phyloP scores from a whole-genome alignment of 192 early-diverging fungal genomes.

The Coemansia sp. region DNA sequence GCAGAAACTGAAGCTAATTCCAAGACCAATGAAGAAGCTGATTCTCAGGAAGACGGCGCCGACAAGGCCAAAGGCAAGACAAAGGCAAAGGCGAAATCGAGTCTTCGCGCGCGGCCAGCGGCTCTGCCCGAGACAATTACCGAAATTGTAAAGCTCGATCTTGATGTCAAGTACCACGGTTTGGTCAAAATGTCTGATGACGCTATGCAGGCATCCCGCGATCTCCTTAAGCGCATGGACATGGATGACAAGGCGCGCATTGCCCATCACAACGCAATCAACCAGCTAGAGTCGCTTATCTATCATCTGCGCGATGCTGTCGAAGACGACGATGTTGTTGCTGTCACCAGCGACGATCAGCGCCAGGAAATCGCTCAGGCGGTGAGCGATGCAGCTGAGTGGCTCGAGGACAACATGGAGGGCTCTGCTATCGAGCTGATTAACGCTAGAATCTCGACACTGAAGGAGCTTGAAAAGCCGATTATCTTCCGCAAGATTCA shows the following conservation, averaged over 20 bases:
- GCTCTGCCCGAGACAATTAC: conserved; percentile 26
- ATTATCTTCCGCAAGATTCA: conserved; percentile 56
- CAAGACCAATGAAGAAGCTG: conserved; percentile 17
- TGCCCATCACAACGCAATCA: conserved; percentile 78
- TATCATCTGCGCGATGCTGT: conserved; percentile 84
- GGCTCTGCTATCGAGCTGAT: conserved; percentile 56
- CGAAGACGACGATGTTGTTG: conserved; percentile 69
- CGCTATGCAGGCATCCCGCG: conserved; percentile 42
- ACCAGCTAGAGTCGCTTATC: conserved; percentile 87
- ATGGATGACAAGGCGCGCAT: conserved; percentile 65
- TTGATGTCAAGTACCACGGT: conserved; percentile 60
- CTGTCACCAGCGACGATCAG: conserved; percentile 71
- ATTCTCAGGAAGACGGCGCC: conserved; percentile 45
- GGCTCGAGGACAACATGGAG: conserved; percentile 84
- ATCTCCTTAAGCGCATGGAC: conserved; percentile 70
- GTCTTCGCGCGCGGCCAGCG: conserved; percentile 28
- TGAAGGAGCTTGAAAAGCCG: conserved; percentile 51
- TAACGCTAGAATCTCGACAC: conserved; percentile 30
- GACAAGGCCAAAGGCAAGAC: conserved; percentile 47
- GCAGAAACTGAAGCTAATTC: conserved; percentile 34
- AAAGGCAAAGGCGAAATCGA: conserved; percentile 25
- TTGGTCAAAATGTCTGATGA: conserved; percentile 55
- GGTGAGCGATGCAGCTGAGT: conserved; percentile 68
- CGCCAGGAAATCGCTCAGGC: conserved; percentile 61
- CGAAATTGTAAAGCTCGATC: conserved; percentile 58